Conservation (phyloP, 2,329 filamentous ascomycete species). For the Aspergillus arachidicola region DNA sequence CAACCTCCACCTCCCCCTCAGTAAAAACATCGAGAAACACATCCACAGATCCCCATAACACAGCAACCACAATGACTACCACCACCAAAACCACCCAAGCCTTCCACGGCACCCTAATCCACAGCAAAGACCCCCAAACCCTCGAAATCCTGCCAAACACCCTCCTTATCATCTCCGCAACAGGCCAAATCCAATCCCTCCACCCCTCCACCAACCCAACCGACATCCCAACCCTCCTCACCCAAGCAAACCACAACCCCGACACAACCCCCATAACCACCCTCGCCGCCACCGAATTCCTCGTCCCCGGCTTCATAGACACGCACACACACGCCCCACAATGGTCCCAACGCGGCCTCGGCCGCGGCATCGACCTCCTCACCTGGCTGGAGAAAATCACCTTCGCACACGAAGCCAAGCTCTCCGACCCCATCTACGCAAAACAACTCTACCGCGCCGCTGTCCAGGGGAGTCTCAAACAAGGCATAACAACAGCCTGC, state of each 20-base stretch:
- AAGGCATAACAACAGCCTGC: constrained; percentile 46
- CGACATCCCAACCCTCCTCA: constrained; percentile 28
- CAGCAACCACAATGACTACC: not conserved
- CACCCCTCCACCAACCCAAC: constrained; percentile 21
- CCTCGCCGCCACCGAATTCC: constrained; percentile 32
- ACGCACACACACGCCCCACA: constrained; percentile 70
- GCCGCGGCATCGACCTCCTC: constrained; percentile 46
- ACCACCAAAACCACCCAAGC: constrained; percentile 27
- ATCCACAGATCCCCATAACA: not conserved
- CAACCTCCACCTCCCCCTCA: not conserved
- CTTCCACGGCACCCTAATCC: constrained; percentile 40
- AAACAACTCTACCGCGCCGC: constrained; percentile 53
- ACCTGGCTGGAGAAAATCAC: constrained; percentile 68
- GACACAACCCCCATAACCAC: constrained; percentile 30
- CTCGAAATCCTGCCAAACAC: constrained; percentile 37
- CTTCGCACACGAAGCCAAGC: constrained; percentile 66
- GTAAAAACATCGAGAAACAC: not conserved
- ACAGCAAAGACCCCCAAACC: constrained; percentile 25
- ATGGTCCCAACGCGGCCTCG: constrained; percentile 51
- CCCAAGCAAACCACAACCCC: constrained; percentile 28
- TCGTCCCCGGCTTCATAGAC: constrained; percentile 53
- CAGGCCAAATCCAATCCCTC: constrained; percentile 35
- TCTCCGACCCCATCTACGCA: constrained; percentile 58
- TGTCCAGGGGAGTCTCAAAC: constrained; percentile 61
- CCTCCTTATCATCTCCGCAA: constrained; percentile 32